phyloP scores from a whole-genome alignment of 2,329 filamentous ascomycete genomes.

The Nothophoma quercina region DNA sequence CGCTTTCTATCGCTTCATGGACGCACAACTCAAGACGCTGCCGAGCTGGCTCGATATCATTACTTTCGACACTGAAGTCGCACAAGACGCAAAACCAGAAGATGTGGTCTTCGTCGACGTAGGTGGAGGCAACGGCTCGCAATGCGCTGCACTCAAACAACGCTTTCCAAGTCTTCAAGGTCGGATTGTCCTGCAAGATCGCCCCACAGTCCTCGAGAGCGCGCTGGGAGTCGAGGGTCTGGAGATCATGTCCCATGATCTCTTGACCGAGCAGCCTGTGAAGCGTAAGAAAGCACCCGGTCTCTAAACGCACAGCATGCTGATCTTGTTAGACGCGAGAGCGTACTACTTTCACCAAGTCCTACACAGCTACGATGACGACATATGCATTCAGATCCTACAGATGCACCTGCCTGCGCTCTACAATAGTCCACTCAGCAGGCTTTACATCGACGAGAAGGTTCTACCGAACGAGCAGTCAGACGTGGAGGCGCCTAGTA shows the following conservation, averaged over 20 bases:
- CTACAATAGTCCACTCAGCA: neutral
- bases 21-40: conserved; percentile 1
- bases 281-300: conserved; percentile 7
- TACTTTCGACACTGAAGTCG: conserved; percentile 7
- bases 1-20: conserved; percentile 10
- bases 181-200: conserved; percentile 5
- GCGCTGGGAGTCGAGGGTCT: neutral
- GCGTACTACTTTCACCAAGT: conserved; percentile 16
- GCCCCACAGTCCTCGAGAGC: conserved; percentile 1
- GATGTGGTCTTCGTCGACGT: conserved; percentile 11
- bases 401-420: conserved; percentile 17
- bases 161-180: neutral
- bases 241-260: conserved; percentile 9
- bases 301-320: too few species aligned
- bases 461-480: neutral
- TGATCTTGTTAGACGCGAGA: neutral
- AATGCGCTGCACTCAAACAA: conserved; percentile 7
- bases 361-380: conserved; percentile 5
- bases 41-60: conserved; percentile 6
- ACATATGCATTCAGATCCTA: conserved; percentile 10
- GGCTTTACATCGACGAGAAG: conserved; percentile 11
- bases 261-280: conserved; percentile 7
- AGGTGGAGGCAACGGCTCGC: conserved; percentile 9
- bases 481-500: neutral
- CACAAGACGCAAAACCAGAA: neutral